phyloP scores from a whole-genome alignment of 169 alveolate species.

The Babesia bigemina region DNA sequence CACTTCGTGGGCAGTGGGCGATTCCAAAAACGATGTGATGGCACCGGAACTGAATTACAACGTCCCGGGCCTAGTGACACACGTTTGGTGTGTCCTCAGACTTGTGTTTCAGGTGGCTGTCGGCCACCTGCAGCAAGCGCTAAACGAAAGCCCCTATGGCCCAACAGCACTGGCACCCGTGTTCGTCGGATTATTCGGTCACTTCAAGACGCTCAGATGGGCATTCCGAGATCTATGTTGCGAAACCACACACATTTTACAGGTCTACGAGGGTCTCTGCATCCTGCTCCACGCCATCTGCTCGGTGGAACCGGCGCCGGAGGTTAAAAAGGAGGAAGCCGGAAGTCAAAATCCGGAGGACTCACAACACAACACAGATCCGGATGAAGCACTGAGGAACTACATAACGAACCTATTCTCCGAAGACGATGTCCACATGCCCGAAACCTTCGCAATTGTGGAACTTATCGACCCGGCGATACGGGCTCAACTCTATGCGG shows the following conservation, averaged over 20 bases:
- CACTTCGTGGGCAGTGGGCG: neutral
- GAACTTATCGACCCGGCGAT: conserved; percentile 17
- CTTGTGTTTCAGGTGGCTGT: conserved; percentile 11
- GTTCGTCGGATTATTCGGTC: conserved; percentile 4
- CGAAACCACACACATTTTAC: neutral
- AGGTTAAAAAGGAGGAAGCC: neutral
- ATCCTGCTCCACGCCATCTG: conserved; percentile 20
- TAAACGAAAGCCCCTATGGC: neutral
- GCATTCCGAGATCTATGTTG: conserved; percentile 9
- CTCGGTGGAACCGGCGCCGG: neutral
- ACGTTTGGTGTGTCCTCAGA: conserved; percentile 17
- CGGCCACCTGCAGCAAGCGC: neutral
- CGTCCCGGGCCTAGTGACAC: conserved; percentile 16
- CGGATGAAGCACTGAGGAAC: neutral
- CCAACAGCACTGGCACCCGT: neutral
- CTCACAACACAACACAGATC: neutral
- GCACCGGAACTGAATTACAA: conserved; percentile 4
- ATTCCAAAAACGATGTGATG: conserved; percentile 4
- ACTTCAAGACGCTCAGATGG: conserved; percentile 22
- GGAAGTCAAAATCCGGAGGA: neutral
- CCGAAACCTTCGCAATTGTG: conserved; percentile 14
- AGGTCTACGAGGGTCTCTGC: conserved; percentile 28
- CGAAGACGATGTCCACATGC: conserved; percentile 10
- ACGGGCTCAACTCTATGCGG: neutral
- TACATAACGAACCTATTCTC: conserved; percentile 1